A percentile compares a stretch with the other conserved stretches of the same genome.
phyloP scores from a whole-genome alignment of 2,329 filamentous ascomycete genomes.

The Nannizziopsis arthrosporioides region DNA sequence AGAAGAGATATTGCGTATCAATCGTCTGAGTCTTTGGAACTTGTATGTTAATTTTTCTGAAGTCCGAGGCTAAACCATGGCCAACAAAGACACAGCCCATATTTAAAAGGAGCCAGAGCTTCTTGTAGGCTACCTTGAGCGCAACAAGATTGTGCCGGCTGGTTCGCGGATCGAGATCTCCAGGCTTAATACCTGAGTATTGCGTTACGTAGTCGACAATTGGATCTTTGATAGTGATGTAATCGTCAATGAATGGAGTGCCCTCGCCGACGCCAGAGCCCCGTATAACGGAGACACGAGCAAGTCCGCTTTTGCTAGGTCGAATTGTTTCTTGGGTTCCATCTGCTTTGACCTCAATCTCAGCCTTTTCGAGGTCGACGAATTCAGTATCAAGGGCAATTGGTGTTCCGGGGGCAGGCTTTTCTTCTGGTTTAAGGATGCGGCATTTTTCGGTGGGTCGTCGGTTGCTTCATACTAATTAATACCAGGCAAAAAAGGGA shows the following conservation, averaged over 20 bases:
- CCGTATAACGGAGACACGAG: constrained; percentile 82
- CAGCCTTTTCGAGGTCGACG: constrained; percentile 79
- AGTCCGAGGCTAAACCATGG: constrained; percentile 87
- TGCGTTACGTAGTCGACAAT: constrained; percentile 93
- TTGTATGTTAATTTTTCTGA: constrained; percentile 96
- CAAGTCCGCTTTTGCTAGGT: constrained; percentile 79
- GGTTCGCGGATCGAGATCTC: constrained; percentile 69
- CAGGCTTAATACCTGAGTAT: constrained; percentile 79
- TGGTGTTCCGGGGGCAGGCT: constrained; percentile 58
- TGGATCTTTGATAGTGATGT: constrained; percentile 79
- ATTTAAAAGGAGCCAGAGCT: constrained; percentile 92
- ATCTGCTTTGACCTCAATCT: constrained; percentile 92
- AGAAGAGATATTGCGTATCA: constrained; percentile 88
- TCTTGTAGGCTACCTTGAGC: constrained; percentile 91
- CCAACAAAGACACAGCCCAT: constrained; percentile 88
- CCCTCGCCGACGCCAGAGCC: constrained; percentile 67
- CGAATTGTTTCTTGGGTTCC: constrained; percentile 85
- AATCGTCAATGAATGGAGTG: constrained; percentile 89
- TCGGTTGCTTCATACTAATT: constrained; percentile 22
- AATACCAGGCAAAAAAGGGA: neutral
- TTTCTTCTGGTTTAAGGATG: constrained; percentile 44
- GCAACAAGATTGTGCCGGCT: constrained; percentile 73
- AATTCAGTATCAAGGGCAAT: constrained; percentile 94
- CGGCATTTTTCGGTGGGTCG: constrained; percentile 30
- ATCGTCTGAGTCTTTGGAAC: constrained; percentile 83